These are phyloP conservation scores for Pythium periplocum DNA, from an alignment of 352 stramenopile genomes.

Conservation along the genomic window DNA sequence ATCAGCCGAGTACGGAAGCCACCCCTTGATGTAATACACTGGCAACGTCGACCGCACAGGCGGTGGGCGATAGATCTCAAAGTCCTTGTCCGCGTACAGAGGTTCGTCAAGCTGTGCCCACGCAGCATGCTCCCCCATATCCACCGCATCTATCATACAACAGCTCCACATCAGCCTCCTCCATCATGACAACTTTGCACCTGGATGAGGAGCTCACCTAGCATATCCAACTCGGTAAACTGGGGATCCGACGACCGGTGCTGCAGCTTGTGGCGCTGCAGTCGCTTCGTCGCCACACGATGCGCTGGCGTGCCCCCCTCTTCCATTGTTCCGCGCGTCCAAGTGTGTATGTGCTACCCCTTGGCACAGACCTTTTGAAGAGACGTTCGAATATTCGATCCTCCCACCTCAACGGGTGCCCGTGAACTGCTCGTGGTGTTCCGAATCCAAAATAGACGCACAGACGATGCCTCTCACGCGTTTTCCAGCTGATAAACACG, in stretches of 20 bases:
- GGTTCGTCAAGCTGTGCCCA: conserved; percentile 60
- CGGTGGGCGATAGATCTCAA: conserved; percentile 59
- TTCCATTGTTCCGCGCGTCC: too few species aligned
- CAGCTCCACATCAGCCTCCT: too few species aligned
- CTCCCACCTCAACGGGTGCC: too few species aligned
- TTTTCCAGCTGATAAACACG: too few species aligned
- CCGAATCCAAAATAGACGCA: too few species aligned
- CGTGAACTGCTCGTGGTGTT: too few species aligned
- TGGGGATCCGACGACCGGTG: conserved; percentile 63
- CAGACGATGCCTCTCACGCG: too few species aligned
- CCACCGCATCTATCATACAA: conserved; percentile 37
- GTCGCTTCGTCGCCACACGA: background rate
- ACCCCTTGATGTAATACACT: conserved; percentile 67
- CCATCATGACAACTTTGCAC: too few species aligned
- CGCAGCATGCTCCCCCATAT: conserved; percentile 57
- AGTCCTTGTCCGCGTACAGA: conserved; percentile 69
- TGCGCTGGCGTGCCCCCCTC: background rate
- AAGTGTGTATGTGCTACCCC: too few species aligned
- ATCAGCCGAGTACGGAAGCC: conserved; percentile 62
- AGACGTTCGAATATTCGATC: too few species aligned
- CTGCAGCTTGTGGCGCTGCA: conserved; percentile 24
- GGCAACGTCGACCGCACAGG: conserved; percentile 48
- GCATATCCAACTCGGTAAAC: conserved; percentile 34
- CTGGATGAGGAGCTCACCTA: background rate
- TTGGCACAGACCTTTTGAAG: too few species aligned